Percentiles rank a stretch among this genome's conserved stretches.
Conservation (phyloP, 805 yeast genomes). For the Torulaspora delbrueckii region DNA sequence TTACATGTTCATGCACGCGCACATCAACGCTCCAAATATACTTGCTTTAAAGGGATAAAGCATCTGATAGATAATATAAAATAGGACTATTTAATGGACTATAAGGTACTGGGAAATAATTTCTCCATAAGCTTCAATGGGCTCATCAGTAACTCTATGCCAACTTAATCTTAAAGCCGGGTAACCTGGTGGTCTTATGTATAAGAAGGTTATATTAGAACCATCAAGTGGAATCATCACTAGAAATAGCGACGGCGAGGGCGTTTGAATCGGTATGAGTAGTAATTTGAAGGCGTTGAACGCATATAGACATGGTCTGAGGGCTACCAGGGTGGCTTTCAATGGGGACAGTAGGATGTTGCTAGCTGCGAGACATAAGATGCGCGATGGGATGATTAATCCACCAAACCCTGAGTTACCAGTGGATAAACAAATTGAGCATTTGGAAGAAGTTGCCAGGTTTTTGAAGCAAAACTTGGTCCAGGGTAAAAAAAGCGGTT, state of each 20-base stretch:
- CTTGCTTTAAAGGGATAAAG: constrained; percentile 12
- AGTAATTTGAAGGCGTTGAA: constrained; percentile 32
- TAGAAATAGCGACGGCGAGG: not conserved
- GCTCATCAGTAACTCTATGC: not conserved
- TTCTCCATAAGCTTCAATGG: not conserved
- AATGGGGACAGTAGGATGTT: constrained; percentile 42
- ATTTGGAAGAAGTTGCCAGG: constrained; percentile 63
- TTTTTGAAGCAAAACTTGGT: constrained; percentile 76
- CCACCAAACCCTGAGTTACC: constrained; percentile 48
- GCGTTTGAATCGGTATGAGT: constrained; percentile 5
- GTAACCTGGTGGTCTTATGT: not conserved
- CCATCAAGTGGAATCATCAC: not conserved
- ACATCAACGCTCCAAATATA: constrained; percentile 23
- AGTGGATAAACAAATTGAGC: constrained; percentile 46
- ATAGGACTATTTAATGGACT: not conserved
- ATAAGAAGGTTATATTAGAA: not conserved
- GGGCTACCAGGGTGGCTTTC: constrained; percentile 64
- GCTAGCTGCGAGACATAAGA: constrained; percentile 54
- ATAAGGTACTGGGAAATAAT: not conserved
- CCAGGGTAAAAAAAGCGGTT: constrained; percentile 57
- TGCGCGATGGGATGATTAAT: constrained; percentile 45
- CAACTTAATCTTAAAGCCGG: not conserved
- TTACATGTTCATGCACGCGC: constrained; percentile 39
- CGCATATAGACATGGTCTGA: constrained; percentile 62
- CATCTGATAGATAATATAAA: not conserved